Evolutionary conservation across 805 yeast species (phyloP), one percentile per base, ranked within the genome.

Genomic region (Diddensiella caesifluorescens): DNA sequence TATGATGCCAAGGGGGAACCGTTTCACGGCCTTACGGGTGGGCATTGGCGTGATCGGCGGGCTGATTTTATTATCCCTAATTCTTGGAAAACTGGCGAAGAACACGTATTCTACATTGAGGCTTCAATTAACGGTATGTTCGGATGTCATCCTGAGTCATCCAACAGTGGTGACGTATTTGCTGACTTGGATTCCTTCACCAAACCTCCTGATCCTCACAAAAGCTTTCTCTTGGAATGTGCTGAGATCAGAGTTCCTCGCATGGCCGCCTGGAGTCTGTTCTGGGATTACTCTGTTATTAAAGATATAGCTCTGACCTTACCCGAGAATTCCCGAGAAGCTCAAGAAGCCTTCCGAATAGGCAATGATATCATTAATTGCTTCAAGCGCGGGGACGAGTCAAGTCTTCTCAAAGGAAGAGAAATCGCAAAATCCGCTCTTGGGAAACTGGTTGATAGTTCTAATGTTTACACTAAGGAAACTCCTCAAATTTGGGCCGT

Each of bases 81-180:
- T 9, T 58, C 60, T 5, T 75, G 79, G 69, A 49, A 60, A 35
- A 70, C 64, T 38, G 67, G 75, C 3, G 65, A 70, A 7, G 70
- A 75, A 51, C 84, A 82, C 56, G 61, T 63, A 1, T 86, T 89
- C 52, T 92, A 83, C 61, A 65, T 92, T 41, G 98, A 90, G 61
- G 80, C 86, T 58, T 83, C 92, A 7, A 89, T 96, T 59, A 92
- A 90, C 63, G 95, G 95, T 12, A 88, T 90, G 94, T 87, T 85
- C 62, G 95, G 95, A 7, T 83, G 82, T 20, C 67, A 68, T 41
- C 85, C 85, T 2, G 76, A 79, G 15, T 79, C 84, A 59, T 70
- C 85, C 45, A 77, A 71, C 59, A 92, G 87, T 61, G 62, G 73
- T 22, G 67, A 92, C 46, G 67, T 65, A 44, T 66, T 64, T 27